phyloP scores from a whole-genome alignment of 2,329 filamentous ascomycete genomes.

The Trichoderma semiorbis region DNA sequence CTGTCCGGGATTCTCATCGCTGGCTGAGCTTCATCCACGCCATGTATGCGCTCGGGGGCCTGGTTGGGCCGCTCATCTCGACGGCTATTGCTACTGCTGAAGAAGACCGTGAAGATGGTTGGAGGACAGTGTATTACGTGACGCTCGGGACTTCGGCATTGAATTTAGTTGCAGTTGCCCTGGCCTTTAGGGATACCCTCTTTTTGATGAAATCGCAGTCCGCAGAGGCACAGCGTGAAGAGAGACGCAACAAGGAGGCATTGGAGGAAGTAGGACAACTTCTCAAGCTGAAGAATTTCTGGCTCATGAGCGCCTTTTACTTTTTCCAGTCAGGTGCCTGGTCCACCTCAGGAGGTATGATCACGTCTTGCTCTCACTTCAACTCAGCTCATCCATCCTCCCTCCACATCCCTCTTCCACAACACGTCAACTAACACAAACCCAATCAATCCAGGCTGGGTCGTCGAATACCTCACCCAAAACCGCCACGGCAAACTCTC shows the following conservation, averaged over 20 bases:
- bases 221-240: neutral
- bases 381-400: neutral
- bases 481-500: conserved; percentile 66
- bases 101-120: neutral
- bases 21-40: conserved; percentile 18
- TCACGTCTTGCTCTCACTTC: neutral
- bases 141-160: neutral
- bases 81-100: conserved; percentile 11
- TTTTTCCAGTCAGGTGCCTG: conserved; percentile 18
- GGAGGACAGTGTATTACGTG: neutral
- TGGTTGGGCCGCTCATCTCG: conserved; percentile 17
- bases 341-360: conserved; percentile 16
- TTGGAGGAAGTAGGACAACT: neutral
- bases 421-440: neutral
- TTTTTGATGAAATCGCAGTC: neutral
- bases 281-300: conserved; percentile 8
- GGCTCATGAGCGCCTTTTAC: conserved; percentile 18
- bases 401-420: neutral
- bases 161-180: neutral
- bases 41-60: conserved; percentile 16
- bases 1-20: conserved; percentile 10
- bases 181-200: neutral
- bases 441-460: neutral
- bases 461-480: conserved; percentile 17
- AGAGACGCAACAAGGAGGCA: neutral